Conservation (phyloP, 257 asterid genomes). For the Anisodus acutangulus region DNA sequence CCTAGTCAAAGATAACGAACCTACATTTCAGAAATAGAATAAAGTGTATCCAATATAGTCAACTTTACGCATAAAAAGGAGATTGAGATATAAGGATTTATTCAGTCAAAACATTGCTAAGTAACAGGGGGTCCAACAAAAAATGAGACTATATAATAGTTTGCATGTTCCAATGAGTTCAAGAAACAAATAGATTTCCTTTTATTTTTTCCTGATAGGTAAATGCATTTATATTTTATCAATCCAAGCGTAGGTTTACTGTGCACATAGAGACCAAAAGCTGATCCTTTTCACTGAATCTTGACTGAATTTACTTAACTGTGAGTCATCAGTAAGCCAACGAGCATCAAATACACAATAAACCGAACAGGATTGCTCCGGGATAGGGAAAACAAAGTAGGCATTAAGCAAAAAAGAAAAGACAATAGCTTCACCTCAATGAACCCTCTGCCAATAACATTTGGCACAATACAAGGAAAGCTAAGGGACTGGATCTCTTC, state of each 20-base stretch:
- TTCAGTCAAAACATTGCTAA: slow-evolving; percentile 7
- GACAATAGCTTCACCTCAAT: slow-evolving; percentile 63
- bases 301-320: not conserved
- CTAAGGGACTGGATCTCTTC: slow-evolving; percentile 63
- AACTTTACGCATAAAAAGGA: slow-evolving; percentile 2
- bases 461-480: slow-evolving; percentile 74
- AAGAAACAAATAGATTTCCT: not conserved
- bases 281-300: not conserved
- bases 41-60: slow-evolving; percentile 6
- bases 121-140: slow-evolving; percentile 16
- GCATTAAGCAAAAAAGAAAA: not conserved
- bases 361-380: not conserved
- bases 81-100: not conserved
- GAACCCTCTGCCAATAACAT: slow-evolving; percentile 86
- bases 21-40: slow-evolving; percentile 24
- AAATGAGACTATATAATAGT: not conserved
- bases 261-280: not conserved
- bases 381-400: not conserved
- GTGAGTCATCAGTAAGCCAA: not conserved
- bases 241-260: slow-evolving; percentile 12
- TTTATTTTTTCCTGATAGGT: not conserved
- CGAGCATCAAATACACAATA: not conserved
- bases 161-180: slow-evolving; percentile 10
- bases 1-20: slow-evolving; percentile 49
- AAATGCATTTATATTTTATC: not conserved